Conservation (phyloP, 2,329 filamentous ascomycete genomes). For the Macrophomina pseudophaseolina region DNA sequence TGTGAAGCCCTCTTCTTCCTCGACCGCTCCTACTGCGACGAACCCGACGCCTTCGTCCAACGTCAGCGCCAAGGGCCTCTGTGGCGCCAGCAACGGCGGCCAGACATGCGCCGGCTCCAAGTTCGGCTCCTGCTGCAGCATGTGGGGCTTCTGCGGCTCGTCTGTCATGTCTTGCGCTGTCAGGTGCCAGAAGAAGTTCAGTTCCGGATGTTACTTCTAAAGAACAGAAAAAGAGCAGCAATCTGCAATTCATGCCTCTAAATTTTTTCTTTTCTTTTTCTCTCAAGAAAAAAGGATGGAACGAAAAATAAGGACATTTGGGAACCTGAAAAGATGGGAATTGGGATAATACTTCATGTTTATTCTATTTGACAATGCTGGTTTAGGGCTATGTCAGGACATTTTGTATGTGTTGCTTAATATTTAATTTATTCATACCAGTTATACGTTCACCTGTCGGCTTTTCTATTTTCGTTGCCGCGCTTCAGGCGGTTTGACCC, state of each 20-base stretch:
- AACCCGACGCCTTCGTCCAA: conserved; percentile 29
- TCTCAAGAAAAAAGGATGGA: background rate
- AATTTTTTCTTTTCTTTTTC: background rate
- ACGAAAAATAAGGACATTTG: background rate
- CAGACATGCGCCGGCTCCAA: conserved; percentile 26
- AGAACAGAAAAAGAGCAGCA: background rate
- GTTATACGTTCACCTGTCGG: background rate
- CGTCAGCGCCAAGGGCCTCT: conserved; percentile 36
- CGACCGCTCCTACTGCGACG: conserved; percentile 30
- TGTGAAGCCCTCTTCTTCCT: conserved; percentile 20
- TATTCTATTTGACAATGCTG: background rate
- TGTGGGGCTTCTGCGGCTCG: conserved; percentile 33
- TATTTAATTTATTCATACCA: background rate
- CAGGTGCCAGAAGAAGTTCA: conserved; percentile 41
- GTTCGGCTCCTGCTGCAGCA: conserved; percentile 36
- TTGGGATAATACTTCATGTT: background rate
- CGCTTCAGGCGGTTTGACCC: no score
- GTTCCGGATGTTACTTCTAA: conserved; percentile 34
- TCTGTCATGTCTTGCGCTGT: conserved; percentile 38
- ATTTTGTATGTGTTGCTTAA: background rate
- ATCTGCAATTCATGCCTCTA: background rate
- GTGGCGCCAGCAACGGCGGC: conserved; percentile 30
- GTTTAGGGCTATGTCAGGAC: background rate
- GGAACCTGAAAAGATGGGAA: background rate
- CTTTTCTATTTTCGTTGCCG: no score